Conservation (phyloP, 768 basidiomycete species). For the Gloeophyllum trabeum region DNA sequence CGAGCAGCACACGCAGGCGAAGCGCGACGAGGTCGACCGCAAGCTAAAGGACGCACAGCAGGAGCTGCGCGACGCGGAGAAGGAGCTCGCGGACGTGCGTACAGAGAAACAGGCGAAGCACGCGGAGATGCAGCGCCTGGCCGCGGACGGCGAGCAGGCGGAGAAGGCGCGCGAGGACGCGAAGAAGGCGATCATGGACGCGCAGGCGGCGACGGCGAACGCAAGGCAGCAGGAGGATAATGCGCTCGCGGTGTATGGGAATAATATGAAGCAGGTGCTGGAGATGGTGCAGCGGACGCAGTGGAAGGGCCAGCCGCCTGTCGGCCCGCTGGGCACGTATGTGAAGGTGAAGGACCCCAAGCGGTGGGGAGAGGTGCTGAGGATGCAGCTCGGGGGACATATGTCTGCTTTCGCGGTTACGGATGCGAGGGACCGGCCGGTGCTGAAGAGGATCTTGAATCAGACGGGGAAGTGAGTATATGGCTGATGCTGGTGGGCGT, state of each 20-base stretch:
- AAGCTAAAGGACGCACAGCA: slow-evolving; percentile 37
- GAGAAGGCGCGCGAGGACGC: slow-evolving; percentile 21
- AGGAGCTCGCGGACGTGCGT: slow-evolving; percentile 3
- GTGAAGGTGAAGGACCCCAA: slow-evolving; percentile 62
- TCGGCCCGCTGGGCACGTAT: slow-evolving; percentile 73
- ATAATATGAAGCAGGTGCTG: slow-evolving; percentile 45
- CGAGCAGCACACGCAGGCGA: slow-evolving; percentile 46
- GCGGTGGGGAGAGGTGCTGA: slow-evolving; percentile 56
- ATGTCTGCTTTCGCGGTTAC: slow-evolving; percentile 72
- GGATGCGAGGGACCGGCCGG: slow-evolving; percentile 46
- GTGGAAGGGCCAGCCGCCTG: slow-evolving; percentile 58
- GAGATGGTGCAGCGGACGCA: slow-evolving; percentile 32
- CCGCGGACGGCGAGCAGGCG: slow-evolving; percentile 20
- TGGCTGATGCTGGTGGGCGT: background rate
- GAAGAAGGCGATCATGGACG: slow-evolving; percentile 31
- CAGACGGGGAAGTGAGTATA: slow-evolving; percentile 51
- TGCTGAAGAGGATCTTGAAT: slow-evolving; percentile 45
- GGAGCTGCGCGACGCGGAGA: slow-evolving; percentile 27
- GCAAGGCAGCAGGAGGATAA: slow-evolving; percentile 44
- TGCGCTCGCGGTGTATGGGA: slow-evolving; percentile 50
- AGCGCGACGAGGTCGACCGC: slow-evolving; percentile 44
- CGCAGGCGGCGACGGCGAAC: slow-evolving; percentile 36
- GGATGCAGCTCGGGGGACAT: slow-evolving; percentile 41
- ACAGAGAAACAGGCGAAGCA: slow-evolving; percentile 14
- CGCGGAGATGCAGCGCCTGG: slow-evolving; percentile 12